Evolutionary conservation across 768 basidiomycete species (phyloP), one percentile per base, ranked within the genome.

Genomic region (Pleurotus sapidus): DNA sequence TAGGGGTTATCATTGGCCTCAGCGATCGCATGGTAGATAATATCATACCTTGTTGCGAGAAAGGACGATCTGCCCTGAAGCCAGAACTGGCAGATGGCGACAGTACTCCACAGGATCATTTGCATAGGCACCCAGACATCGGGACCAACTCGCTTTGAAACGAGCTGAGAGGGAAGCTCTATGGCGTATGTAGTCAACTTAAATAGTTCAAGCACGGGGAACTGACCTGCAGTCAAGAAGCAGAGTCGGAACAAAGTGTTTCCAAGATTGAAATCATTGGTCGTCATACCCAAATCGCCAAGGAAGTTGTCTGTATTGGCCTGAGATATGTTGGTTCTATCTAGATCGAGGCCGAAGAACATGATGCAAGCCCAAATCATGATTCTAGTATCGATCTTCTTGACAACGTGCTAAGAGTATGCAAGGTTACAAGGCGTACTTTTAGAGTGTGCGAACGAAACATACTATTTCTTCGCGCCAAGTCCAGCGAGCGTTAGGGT

Each of bases 301-400:
- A 89, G 69, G 61, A 90, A 82, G 66, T 86, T 88, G 67, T 88
- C 86, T 1, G 84, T 79, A 59, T 87, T 87, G 27, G 88, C 87
- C 65, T 84, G 84, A 0, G 79, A 77, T 30, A 88, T 74, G 64
- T 88, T 88, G 49, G 72, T 75, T 23, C 87, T 72, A 63, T 86
- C 85, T 49, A 85, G 61, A 59, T 84, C 82, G 27, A 87, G 69
- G 17, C 75, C 70, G 60, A 84, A 84, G 70, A 88, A 88, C 84
- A 86, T 87, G 60, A 84, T 69, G 47, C 71, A 76, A 3, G 84
- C 81, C 83, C 82, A 84, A 4, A 83, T 61, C 73, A 84, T 81
- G 60, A 90, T 81, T 37, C 79, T 74, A 55, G 72, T 64, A 69
- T 88, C 87, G 5, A 86, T 77, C 63, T 82, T 86, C 48, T 86